Conservation (phyloP, 169 alveolate species). For the Cryptosporidium sp. region DNA sequence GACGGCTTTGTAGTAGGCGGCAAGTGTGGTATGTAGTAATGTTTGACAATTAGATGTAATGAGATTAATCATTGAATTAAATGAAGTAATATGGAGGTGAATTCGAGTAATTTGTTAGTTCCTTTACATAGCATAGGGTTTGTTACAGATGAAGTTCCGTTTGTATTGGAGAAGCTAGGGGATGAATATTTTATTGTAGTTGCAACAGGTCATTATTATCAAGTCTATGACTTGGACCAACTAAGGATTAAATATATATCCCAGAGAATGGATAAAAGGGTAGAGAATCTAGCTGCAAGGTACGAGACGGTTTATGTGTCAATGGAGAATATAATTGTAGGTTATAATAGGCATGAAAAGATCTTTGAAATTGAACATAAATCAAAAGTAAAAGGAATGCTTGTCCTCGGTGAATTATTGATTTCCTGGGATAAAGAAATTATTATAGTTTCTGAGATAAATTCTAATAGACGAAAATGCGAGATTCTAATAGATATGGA, state of each 20-base stretch:
- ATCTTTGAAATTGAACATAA: constrained; percentile 43
- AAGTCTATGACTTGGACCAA: constrained; percentile 68
- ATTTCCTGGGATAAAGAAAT: constrained; percentile 54
- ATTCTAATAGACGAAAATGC: not conserved
- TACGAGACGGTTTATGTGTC: constrained; percentile 60
- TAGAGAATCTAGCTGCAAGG: constrained; percentile 21
- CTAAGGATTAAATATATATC: constrained; percentile 61
- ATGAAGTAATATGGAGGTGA: constrained; percentile 8
- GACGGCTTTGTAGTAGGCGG: not conserved
- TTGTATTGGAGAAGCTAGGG: constrained; percentile 62
- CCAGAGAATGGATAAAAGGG: not conserved
- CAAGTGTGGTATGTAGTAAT: constrained; percentile 9
- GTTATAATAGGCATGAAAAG: constrained; percentile 50
- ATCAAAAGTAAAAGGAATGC: constrained; percentile 37
- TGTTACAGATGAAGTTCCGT: constrained; percentile 49
- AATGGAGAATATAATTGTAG: constrained; percentile 41
- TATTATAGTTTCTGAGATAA: constrained; percentile 13
- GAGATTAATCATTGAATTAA: not conserved
- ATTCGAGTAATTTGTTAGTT: constrained; percentile 59
- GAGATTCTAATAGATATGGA: constrained; percentile 21
- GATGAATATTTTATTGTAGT: constrained; percentile 59
- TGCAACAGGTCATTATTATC: constrained; percentile 54
- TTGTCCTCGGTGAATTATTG: constrained; percentile 41
- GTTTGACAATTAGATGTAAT: constrained; percentile 1
- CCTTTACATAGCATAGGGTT: constrained; percentile 66